Evolutionary conservation across 2,329 filamentous ascomycete species (phyloP).

Genomic region (Aciculosporium take): DNA sequence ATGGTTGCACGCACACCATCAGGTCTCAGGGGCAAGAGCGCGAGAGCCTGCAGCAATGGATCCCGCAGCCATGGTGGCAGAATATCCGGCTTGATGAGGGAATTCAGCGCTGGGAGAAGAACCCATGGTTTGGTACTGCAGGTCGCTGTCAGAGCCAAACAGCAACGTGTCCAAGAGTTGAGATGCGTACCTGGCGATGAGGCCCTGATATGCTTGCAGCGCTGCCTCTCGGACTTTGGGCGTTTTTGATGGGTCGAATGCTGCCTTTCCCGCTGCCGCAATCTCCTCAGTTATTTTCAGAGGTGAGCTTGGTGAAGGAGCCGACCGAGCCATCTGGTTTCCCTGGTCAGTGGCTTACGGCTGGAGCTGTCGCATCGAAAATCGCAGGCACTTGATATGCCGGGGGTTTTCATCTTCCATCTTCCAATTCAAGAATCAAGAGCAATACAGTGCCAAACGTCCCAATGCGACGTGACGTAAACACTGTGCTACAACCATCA

Average conservation of each 20-base stretch:
- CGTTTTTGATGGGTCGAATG: constrained; percentile 31
- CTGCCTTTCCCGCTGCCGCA: constrained; percentile 29
- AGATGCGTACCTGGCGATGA: constrained; percentile 33
- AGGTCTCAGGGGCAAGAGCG: constrained; percentile 43
- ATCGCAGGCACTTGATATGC: not conserved
- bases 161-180: not conserved
- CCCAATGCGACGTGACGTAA: not conserved
- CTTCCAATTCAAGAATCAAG: not conserved
- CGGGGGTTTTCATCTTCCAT: too few species aligned
- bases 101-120: constrained; percentile 47
- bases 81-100: constrained; percentile 45
- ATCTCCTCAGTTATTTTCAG: constrained; percentile 21
- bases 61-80: constrained; percentile 46
- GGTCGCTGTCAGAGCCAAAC: not conserved
- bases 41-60: constrained; percentile 42
- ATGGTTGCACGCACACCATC: constrained; percentile 53
- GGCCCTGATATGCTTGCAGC: constrained; percentile 26
- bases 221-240: constrained; percentile 20
- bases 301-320: constrained; percentile 9
- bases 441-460: constrained; percentile 1
- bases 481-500: not conserved
- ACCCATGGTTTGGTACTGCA: constrained; percentile 28
- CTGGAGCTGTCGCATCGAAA: not conserved
- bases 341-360: not conserved
- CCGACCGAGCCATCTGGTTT: constrained; percentile 15